Evolutionary conservation across 2,329 filamentous ascomycete genomes (phyloP).

Genomic region (Furcasterigmium sp.): DNA sequence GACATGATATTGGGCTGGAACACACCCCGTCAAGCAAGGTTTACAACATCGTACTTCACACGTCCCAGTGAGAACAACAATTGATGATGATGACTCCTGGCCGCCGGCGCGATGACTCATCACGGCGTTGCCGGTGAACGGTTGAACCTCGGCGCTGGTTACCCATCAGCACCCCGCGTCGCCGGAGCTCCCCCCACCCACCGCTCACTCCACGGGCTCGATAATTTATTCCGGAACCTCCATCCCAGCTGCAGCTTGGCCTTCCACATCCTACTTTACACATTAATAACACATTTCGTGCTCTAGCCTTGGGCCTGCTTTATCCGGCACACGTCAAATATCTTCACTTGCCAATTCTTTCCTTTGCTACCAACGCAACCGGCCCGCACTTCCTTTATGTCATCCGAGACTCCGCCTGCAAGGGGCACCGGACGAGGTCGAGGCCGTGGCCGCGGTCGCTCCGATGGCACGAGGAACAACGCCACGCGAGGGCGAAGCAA

Average conservation of each 20-base stretch:
- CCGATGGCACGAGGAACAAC: constrained; percentile 16
- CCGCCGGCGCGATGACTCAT: neutral
- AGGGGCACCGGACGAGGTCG: constrained; percentile 6
- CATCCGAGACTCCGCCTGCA: too few species aligned
- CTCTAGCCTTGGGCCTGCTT: too few species aligned
- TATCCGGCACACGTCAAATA: too few species aligned
- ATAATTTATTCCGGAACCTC: neutral
- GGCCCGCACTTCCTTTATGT: too few species aligned
- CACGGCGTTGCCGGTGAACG: neutral
- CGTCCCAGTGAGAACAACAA: too few species aligned
- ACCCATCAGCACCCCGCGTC: neutral
- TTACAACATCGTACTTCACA: too few species aligned
- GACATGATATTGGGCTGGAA: neutral
- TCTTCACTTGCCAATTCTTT: too few species aligned
- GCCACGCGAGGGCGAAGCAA: constrained; percentile 23
- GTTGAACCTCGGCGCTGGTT: neutral
- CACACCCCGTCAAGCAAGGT: neutral
- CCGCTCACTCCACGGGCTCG: too few species aligned
- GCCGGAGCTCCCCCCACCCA: neutral
- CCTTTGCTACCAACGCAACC: too few species aligned
- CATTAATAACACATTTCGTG: too few species aligned
- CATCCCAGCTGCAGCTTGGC: too few species aligned
- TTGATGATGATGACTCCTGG: neutral
- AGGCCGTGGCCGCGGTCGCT: constrained; percentile 30
- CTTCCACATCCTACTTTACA: too few species aligned